Conservation (phyloP, 345 rosid genomes). For the Boechera retrofracta region DNA sequence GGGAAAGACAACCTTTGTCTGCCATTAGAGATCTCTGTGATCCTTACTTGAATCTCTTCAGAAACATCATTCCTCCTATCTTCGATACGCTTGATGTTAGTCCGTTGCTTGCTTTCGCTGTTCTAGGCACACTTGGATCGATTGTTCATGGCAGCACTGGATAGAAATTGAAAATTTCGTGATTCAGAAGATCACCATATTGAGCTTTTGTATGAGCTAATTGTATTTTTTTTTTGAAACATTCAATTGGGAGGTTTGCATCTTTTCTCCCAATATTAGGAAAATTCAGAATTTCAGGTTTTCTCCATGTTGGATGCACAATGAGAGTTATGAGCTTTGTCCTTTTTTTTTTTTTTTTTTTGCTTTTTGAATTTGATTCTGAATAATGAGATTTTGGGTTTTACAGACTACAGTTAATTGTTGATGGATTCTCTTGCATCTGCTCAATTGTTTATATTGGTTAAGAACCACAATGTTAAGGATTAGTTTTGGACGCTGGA, state of each 20-base stretch:
- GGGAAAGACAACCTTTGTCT: conserved; percentile 89
- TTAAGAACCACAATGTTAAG: neutral
- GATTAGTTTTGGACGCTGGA: neutral
- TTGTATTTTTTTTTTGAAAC: neutral
- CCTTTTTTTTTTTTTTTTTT: neutral
- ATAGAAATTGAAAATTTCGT: conserved; percentile 12
- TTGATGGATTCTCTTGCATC: neutral
- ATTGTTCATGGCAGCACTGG: conserved; percentile 60
- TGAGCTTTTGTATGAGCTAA: neutral
- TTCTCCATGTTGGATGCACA: neutral
- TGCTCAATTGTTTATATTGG: conserved; percentile 7
- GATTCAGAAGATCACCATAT: neutral
- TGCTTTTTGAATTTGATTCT: neutral
- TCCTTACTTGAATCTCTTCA: conserved; percentile 83
- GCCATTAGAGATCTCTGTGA: conserved; percentile 88
- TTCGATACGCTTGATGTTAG: conserved; percentile 84
- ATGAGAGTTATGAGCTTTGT: conserved; percentile 16
- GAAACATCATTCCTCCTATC: conserved; percentile 83
- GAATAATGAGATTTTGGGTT: conserved; percentile 21
- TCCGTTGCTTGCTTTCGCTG: conserved; percentile 79
- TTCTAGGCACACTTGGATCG: conserved; percentile 70
- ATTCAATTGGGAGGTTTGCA: neutral
- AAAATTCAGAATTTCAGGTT: neutral
- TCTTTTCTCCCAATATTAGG: neutral
- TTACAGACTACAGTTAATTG: neutral